Percentiles rank a stretch among this genome's conserved stretches.
Conservation (phyloP, 768 basidiomycete genomes). For the Vishniacozyma victoriae region DNA sequence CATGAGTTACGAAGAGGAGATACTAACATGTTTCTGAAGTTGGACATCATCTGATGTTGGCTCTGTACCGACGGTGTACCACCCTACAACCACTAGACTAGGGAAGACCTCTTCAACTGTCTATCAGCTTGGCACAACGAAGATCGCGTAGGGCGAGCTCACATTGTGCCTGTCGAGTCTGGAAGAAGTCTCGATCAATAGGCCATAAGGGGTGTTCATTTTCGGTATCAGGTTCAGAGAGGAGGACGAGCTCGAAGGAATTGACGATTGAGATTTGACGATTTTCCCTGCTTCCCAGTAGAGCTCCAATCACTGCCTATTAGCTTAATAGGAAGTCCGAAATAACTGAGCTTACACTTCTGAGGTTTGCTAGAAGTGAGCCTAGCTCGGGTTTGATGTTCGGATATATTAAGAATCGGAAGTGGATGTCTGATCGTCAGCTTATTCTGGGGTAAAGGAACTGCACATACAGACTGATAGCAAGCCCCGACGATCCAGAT, state of each 20-base stretch:
- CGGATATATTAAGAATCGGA: conserved; percentile 92
- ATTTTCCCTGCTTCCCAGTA: conserved; percentile 88
- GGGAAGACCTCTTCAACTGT: conserved; percentile 98
- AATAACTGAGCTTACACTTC: conserved; percentile 18
- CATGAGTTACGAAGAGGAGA: background rate
- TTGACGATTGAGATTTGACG: conserved; percentile 96
- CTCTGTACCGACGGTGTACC: conserved; percentile 82
- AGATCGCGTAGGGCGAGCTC: conserved; percentile 31
- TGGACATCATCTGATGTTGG: conserved; percentile 71
- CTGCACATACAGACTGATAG: no score
- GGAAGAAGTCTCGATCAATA: conserved; percentile 74
- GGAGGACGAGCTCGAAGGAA: conserved; percentile 79
- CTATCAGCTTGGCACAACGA: background rate
- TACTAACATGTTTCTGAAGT: conserved; percentile 73
- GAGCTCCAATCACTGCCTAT: conserved; percentile 81
- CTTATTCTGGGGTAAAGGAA: background rate
- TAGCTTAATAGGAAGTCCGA: conserved; percentile 46
- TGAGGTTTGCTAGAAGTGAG: conserved; percentile 59
- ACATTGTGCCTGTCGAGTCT: conserved; percentile 84
- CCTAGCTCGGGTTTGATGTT: conserved; percentile 76
- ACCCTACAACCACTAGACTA: conserved; percentile 92
- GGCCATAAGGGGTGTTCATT: no score
- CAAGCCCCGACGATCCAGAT: background rate
- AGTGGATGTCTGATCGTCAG: conserved; percentile 74
- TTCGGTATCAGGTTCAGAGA: conserved; percentile 3